phyloP scores from a whole-genome alignment of 1,284 basidiomycete genomes.

The Trichosporon sp. region DNA sequence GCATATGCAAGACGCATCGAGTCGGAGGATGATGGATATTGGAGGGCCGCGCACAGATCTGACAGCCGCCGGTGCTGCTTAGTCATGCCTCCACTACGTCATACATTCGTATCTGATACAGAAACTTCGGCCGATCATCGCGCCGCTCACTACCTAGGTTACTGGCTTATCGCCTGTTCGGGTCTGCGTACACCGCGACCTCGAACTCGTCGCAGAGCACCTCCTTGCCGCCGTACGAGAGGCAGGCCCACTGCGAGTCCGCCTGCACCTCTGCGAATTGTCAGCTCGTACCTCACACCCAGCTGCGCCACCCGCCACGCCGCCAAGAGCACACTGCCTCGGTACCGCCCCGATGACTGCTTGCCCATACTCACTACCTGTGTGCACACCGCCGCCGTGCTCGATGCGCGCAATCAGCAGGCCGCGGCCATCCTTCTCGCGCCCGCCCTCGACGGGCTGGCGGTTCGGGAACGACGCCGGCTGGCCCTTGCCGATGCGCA shows the following conservation, averaged over 20 bases:
- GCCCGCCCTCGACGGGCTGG: slow-evolving; percentile 46
- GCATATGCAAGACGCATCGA: too few relatives aligned
- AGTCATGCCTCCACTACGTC: slow-evolving; percentile 5
- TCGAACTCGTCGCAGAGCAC: not conserved
- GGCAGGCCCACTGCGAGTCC: not conserved
- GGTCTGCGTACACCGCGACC: not conserved
- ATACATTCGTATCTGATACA: slow-evolving; percentile 1
- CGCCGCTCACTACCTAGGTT: not conserved
- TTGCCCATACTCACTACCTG: slow-evolving; percentile 35
- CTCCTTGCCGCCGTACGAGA: not conserved
- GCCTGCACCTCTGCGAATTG: not conserved
- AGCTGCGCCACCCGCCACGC: not conserved
- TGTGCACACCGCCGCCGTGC: slow-evolving; percentile 39
- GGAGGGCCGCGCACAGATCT: not conserved
- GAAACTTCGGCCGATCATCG: not conserved
- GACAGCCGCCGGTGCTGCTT: not conserved
- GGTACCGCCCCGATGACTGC: too few relatives aligned
- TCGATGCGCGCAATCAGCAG: slow-evolving; percentile 41
- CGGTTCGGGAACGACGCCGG: slow-evolving; percentile 29
- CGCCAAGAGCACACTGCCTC: too few relatives aligned
- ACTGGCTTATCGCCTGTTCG: not conserved
- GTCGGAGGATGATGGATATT: not conserved
- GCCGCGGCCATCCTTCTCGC: slow-evolving; percentile 37
- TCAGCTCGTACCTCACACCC: not conserved
- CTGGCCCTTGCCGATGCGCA: slow-evolving; percentile 37